Evolutionary conservation across 2,329 filamentous ascomycete genomes (phyloP), one percentile per base, ranked within the genome.

Genomic region (Fusarium albosuccineum): DNA sequence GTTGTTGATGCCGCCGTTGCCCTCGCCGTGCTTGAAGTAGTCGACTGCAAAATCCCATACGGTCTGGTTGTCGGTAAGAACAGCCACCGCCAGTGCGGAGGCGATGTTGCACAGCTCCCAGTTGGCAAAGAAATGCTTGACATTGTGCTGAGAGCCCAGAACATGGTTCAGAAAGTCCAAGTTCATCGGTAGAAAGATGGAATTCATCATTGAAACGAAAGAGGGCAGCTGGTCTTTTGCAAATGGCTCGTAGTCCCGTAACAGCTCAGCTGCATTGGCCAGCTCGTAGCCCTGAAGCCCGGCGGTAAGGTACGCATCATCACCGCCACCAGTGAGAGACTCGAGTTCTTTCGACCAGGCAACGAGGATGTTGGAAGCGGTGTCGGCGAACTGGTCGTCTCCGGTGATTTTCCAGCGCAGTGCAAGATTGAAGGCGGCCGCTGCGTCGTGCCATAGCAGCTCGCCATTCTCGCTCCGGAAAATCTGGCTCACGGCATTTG

Each of bases 401-500:
- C 49, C 49, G 27, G 49, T 30, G 37, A 41, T 41, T 26, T 41
- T 52, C 36, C 49, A 52, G 13, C 49, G 36, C 26, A 52, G 22
- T 3, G n/a, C 49, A 22, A 62, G 62, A 27, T 64, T 58, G 13
- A 64, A 64, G 3, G 62, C 62, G 14, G 62, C 62, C 2, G 62
- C 62, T 5, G 62, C 58, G n/a, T 64, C 62, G 14, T 62, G 62
- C 62, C 62, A 64, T 26, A 64, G 9, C 5, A 42, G 26, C n/a
- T 64, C 58, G 1, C 62, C 62, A 13, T 64, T 64, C 14, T 41
- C 50, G 6, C 42, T 14, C 4, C 62, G 53, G 9, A 29, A 37
- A 5, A 64, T 30, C 3, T 37, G 37, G 17, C 30, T 49, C 7
- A 53, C 55, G 8, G 58, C 58, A 9, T 55, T 46, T 29, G 22